These are phyloP conservation scores for Apiotrichum montevideense DNA, from an alignment of 1,284 basidiomycete genomes.

Conservation along the genomic window DNA sequence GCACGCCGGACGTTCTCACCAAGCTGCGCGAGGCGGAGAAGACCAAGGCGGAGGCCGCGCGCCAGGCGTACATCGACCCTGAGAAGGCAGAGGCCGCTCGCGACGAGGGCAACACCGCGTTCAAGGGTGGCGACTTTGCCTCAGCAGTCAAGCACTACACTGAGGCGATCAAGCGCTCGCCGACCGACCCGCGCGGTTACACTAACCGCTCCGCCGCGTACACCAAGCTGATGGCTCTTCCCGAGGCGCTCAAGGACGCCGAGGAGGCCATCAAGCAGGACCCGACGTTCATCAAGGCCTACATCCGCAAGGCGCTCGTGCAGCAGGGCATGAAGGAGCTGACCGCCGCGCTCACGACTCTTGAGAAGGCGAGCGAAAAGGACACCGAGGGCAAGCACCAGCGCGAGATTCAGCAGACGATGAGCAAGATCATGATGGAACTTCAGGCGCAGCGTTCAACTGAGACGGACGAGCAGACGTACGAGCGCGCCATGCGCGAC, in stretches of 20 bases:
- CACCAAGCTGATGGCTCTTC: constrained; percentile 86
- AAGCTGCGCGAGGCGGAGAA: constrained; percentile 84
- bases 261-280: constrained; percentile 91
- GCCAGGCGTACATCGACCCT: constrained; percentile 82
- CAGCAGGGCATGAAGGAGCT: constrained; percentile 87
- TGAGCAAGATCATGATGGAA: constrained; percentile 73
- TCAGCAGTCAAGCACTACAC: constrained; percentile 89
- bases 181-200: constrained; percentile 82
- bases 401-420: constrained; percentile 70
- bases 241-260: constrained; percentile 94
- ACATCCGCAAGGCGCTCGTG: constrained; percentile 88
- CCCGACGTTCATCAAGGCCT: constrained; percentile 85
- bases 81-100: constrained; percentile 75
- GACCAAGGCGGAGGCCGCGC: constrained; percentile 67
- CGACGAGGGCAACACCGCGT: constrained; percentile 84
- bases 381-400: constrained; percentile 73
- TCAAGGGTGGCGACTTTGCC: constrained; percentile 87
- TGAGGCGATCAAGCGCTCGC: constrained; percentile 94
- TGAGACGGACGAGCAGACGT: constrained; percentile 88
- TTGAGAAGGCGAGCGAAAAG: constrained; percentile 64
- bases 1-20: constrained; percentile 84
- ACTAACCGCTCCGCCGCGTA: constrained; percentile 97
- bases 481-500: constrained; percentile 92
- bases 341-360: constrained; percentile 73
- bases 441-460: constrained; percentile 72